Evolutionary conservation across 73 alveolate species (phyloP), one percentile per base, ranked within the genome.

Genomic region (Halteria grandinella): DNA sequence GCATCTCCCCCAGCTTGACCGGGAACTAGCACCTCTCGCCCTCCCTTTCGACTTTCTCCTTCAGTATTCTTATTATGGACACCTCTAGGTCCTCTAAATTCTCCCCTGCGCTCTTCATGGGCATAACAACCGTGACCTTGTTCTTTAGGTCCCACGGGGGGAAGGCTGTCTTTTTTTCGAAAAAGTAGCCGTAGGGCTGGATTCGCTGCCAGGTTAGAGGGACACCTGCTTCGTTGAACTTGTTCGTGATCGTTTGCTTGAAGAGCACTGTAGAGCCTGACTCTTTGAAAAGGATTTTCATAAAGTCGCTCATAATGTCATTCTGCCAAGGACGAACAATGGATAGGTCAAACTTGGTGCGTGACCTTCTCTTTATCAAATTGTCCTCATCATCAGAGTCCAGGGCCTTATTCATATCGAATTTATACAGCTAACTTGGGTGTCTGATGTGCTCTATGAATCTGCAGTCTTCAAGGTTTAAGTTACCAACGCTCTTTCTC

Each of bases 141-240:
- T 57, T 57, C 4, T 31, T 11, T n/a, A 33, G 74, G 5, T 31
- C 54, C 74, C 74, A 57, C 17, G 86, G 86, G 3, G 86, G 86
- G 32, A 59, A 12, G 12, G 2, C n/a, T 7, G 44, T 11, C 31
- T 75, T 75, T 50, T 59, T 75, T 45, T 75, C 87, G 59, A 17
- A 75, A 59, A 31, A 59, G 23, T 20, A 12, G 18, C 57, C 47
- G 10, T 7, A 36, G 4, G 33, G 55, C 8, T 34, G 29, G 11
- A 59, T 12, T 29, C 87, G 57, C 33, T 70, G 39, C 78, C 79
- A 75, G 6, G 79, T 41, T 6, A 75, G 12, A 41, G 87, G 87
- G 5, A 75, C 79, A 17, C 37, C 36, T 0, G 78, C 53, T 17
- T 27, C 78, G 47, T 75, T 75, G 58, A 18, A 75, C 6, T 59